A percentile compares a stretch with the other conserved stretches of the same genome.
Evolutionary conservation across 192 early-diverging fungal species (phyloP).

Genomic region (Backusella australiensis): DNA sequence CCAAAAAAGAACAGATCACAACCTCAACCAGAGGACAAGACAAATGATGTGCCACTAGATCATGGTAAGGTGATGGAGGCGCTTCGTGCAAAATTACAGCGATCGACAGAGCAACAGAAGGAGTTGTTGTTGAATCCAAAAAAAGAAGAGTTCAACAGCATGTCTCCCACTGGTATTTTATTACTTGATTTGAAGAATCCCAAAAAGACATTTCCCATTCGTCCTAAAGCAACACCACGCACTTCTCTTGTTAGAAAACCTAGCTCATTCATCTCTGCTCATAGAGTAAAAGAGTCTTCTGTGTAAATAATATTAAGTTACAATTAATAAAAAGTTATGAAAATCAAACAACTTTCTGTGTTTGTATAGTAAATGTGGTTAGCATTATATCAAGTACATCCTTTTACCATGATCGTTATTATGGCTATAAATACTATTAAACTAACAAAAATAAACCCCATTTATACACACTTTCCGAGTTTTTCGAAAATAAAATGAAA

Average conservation of each 20-base stretch:
- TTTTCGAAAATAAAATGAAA: no score
- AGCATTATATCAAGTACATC: no score
- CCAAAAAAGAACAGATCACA: conserved; percentile 27
- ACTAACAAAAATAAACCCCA: no score
- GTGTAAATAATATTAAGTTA: not conserved
- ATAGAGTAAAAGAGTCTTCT: conserved; percentile 1
- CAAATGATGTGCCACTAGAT: conserved; percentile 15
- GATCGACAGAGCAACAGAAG: conserved; percentile 9
- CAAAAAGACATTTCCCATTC: conserved; percentile 12
- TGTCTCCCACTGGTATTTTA: conserved; percentile 29
- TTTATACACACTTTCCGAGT: no score
- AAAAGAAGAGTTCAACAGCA: conserved; percentile 6
- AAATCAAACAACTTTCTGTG: no score
- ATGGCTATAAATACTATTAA: no score
- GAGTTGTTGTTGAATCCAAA: not conserved
- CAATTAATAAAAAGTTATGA: not conserved
- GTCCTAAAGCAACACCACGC: not conserved
- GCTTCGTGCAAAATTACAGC: conserved; percentile 28
- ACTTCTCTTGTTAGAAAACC: conserved; percentile 15
- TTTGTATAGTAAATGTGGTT: no score
- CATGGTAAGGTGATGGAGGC: conserved; percentile 38
- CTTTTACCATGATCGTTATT: no score
- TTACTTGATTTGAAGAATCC: conserved; percentile 31
- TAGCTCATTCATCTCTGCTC: conserved; percentile 17
- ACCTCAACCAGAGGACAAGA: not conserved